phyloP scores from a whole-genome alignment of 106 monocot genomes.

The Dactylorhiza incarnata region DNA sequence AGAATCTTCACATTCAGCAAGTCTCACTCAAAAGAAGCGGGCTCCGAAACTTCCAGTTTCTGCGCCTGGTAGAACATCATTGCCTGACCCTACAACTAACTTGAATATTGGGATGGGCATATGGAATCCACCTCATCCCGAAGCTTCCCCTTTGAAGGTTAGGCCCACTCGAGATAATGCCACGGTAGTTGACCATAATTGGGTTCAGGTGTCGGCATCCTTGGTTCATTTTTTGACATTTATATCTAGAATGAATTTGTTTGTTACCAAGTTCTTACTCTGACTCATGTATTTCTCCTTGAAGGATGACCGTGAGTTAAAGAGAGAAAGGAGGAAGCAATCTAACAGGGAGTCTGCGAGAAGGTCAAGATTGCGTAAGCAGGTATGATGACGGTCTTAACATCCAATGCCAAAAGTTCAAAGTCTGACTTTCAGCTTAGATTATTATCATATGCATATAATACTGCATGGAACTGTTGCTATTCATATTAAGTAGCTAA shows the following conservation, averaged over 20 bases:
- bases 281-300: neutral
- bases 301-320: constrained; percentile 79
- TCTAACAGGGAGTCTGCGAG: constrained; percentile 96
- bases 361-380: constrained; percentile 88
- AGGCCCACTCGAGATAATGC: constrained; percentile 10
- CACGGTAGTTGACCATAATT: constrained; percentile 15
- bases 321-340: constrained; percentile 84
- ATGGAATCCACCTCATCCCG: constrained; percentile 36
- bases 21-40: constrained; percentile 25
- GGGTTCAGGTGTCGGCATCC: constrained; percentile 10
- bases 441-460: no score
- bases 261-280: neutral
- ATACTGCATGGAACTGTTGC: neutral
- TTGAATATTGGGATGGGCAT: constrained; percentile 55
- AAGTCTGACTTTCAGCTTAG: no score
- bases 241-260: neutral
- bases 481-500: neutral
- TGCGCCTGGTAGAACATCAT: constrained; percentile 43
- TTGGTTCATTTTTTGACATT: neutral
- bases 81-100: constrained; percentile 38
- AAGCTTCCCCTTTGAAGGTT: constrained; percentile 18
- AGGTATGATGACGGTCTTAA: constrained; percentile 30
- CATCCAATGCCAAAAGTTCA: neutral
- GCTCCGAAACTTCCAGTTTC: constrained; percentile 57
- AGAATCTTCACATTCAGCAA: constrained; percentile 29